Base-by-base conservation (phyloP, 495 filamentous ascomycete genomes). In the Penicillium bovifimosum region DNA sequence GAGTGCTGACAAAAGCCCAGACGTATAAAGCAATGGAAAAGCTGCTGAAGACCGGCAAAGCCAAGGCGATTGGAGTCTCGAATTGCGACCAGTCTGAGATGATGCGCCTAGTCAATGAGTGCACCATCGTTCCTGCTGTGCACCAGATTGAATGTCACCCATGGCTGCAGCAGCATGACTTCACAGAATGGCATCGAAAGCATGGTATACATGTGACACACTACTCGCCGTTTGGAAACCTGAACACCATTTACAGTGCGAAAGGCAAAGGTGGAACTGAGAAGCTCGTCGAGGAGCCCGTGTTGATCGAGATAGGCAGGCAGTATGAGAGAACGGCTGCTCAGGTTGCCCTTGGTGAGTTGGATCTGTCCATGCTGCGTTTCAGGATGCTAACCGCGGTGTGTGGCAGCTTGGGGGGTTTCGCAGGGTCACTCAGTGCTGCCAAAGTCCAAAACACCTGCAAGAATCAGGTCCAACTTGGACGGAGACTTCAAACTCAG, bases 31-130 rank as follows among this genome's bases (percentile, higher is more conserved):
- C 79, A 0, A 85, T 90, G 83, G 85, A 89, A 57, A 73, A 75
- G 36, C 65, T 81, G 2, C 61, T 79, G 4, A 62, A 76, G 32
- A 70, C 72, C 27, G 82, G 82, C 36, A 85, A 84, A 55, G 64
- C 69, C 38, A 78, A 70, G 52, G 83, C 75, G 5, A 88, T 96
- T 56, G 89, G 90, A 1, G 78, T 93, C 6, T 87, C 81, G 56
- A 95, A 91, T 70, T 90, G 89, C 68, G 81, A 77, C 18, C 76
- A 83, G 51, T 74, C 70, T 11, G 85, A 92, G 55, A 65, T 91
- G 50, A 82, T 89, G 68, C 74, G 76, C 41, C 57, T 91, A 13
- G 43, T 92, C n/a, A 72, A 80, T 24, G 46, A 77, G 85, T 28
- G 69, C 75, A 17, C 62, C 5, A 73, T 86, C 32, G 77, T 83